Base-by-base conservation (phyloP, 192 early-diverging fungal species). In the Chytriomyces hyalinus region DNA sequence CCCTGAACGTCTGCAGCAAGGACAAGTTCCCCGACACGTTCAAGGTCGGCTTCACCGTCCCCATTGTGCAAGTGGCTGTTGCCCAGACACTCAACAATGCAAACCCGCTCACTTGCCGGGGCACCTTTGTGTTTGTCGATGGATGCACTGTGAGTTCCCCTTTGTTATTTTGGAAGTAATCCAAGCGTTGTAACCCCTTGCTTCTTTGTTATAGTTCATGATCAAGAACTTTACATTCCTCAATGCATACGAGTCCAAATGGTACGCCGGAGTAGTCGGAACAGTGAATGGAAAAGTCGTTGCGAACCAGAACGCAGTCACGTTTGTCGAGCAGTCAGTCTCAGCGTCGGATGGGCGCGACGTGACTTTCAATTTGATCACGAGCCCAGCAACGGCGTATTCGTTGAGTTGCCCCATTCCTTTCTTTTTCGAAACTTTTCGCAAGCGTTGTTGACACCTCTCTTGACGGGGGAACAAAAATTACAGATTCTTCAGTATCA, bases 151-250 rank as follows among this genome's bases (percentile, higher is more conserved):
- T 78, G 5, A 67, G 73, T 67, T 26, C 13, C 15, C 13, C 13
- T 57, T 36, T 36, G 36, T 36, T 36, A 36, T 57, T 20, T 20
- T 57, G 13, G 53, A 20, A 20, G 53, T 20, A 57, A 57, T 2
- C 53, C 15, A 57, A 57, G 15, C 53, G 20, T 20, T 20, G 36
- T 36, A 36, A 36, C 36, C 36, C 36, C 36, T 3, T 36, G 4
- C 36, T 36, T 4, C 4, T 36, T 36, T 0, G 0, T 36, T 2
- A 26, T 26, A 78, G 77, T 78, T 78, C 77, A 62, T 46, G 8
- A 63, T 78, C 69, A 78, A 71, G 67, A 78, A 78, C 77, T 78
- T 78, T 49, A 78, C 77, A 17, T 78, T 71, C 49, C 48, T 78
- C 28, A 78, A 78, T 63, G 77, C 77, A 4, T 70, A 70, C 70